A percentile compares a stretch with the other conserved stretches of the same genome.
Evolutionary conservation across 257 asterid species (phyloP).

Genomic region (Fraxinus quadrangulata): DNA sequence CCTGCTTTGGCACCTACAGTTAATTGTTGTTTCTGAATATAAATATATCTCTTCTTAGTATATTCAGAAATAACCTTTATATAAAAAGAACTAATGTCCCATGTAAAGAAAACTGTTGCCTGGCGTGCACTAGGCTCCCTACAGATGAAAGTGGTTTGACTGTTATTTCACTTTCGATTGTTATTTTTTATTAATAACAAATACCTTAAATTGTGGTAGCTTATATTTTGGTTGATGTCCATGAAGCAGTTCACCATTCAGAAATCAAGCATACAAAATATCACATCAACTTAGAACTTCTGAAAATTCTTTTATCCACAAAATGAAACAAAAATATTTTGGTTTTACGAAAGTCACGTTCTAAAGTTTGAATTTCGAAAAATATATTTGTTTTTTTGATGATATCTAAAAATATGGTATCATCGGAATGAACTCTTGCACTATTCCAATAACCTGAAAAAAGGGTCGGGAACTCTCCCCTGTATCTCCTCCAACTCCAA

Average conservation of each 20-base stretch:
- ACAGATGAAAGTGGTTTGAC: background rate
- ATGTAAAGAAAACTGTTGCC: background rate
- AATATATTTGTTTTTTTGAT: background rate
- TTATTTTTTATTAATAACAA: background rate
- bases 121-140: background rate
- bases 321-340: background rate
- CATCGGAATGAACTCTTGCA: background rate
- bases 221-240: background rate
- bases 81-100: background rate
- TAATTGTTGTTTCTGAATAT: background rate
- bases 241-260: background rate
- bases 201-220: background rate
- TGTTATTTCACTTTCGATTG: background rate
- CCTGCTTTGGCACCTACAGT: background rate
- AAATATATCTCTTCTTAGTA: background rate
- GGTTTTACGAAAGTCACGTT: background rate
- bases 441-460: background rate
- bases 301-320: background rate
- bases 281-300: background rate
- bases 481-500: background rate
- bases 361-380: background rate
- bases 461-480: background rate
- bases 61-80: background rate
- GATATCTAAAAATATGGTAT: background rate
- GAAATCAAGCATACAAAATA: background rate